These are phyloP conservation scores for Fusarium nematophilum DNA, from an alignment of 2,329 filamentous ascomycete species.

Conservation along the genomic window DNA sequence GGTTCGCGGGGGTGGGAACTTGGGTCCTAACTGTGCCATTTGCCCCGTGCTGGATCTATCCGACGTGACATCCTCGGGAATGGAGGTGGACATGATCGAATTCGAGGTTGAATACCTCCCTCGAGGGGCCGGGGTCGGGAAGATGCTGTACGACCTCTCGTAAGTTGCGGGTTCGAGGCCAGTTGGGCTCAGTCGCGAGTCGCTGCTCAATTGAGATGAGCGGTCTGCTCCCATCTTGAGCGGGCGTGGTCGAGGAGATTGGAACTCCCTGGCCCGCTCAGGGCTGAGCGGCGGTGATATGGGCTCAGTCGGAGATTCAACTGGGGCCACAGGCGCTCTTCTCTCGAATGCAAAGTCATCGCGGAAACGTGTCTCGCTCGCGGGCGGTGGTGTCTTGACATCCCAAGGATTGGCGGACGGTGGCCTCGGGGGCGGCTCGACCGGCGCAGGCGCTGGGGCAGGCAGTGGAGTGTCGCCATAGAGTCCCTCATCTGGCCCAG, in stretches of 20 bases:
- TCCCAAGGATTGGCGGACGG: constrained; percentile 59
- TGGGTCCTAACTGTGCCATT: constrained; percentile 31
- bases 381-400: constrained; percentile 39
- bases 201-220: constrained; percentile 38
- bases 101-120: constrained; percentile 37
- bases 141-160: constrained; percentile 41
- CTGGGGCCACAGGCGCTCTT: constrained; percentile 37
- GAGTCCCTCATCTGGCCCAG: constrained; percentile 42
- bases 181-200: constrained; percentile 36
- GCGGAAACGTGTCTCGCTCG: constrained; percentile 32
- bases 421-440: constrained; percentile 47
- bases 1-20: constrained; percentile 29
- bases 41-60: constrained; percentile 30
- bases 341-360: constrained; percentile 42
- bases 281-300: constrained; percentile 40
- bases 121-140: constrained; percentile 37
- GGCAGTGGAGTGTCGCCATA: constrained; percentile 26
- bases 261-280: constrained; percentile 21
- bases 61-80: constrained; percentile 42
- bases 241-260: constrained; percentile 27
- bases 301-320: constrained; percentile 39
- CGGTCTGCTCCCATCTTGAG: constrained; percentile 35
- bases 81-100: constrained; percentile 41
- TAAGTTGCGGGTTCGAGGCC: constrained; percentile 32
- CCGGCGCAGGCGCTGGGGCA: constrained; percentile 26